Evolutionary conservation across 2,329 filamentous ascomycete genomes (phyloP), one percentile per base, ranked within the genome.

Genomic region (Venturia pyrina): DNA sequence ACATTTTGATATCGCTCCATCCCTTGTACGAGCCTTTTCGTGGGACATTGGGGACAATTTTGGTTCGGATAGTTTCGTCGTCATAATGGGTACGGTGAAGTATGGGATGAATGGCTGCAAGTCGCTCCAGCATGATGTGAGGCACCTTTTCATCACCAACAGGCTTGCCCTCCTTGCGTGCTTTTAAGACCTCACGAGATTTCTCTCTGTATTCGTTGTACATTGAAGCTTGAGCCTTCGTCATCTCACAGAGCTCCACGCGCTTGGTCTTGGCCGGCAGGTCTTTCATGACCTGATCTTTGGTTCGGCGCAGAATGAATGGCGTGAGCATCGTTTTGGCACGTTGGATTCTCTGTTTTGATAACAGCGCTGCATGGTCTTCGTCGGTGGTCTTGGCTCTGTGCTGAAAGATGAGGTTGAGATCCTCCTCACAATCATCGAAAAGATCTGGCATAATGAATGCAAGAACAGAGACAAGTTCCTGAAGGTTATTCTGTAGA

Each of bases 391-490:
- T 89, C 64, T 89, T 93, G 15, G 93, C 90, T 72, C 96, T 96
- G 73, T 96, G 90, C 70, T 91, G 91, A 78, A 99, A 99, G 61
- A 98, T 89, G 64, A 87, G 89, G 66, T 89, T 83, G n/a, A 99
- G 82, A 68, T 93, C 86, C 10, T 95, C 87, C 71, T 89, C 86
- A 69, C 89, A 87, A 44, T 88, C 84, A 11, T 85, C 81, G 75
- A 99, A 99, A 44, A 98, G 83, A 8, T 85, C 79, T 0, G 95
- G 95, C 76, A 98, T 89, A 72, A 99, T 92, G 73, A 99, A 98
- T n/a, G 89, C 91, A 15, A 99, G 84, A 17, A 99, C 84, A 2
- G 92, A 90, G 50, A 92, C 89, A 72, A 99, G 85, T 77, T 99
- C 95, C 73, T 93, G 88, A 24, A 99, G 81, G 74, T 98, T 98